Conservation (phyloP, 202 grass and related monocot genomes). For the Alloteropsis angusta region DNA sequence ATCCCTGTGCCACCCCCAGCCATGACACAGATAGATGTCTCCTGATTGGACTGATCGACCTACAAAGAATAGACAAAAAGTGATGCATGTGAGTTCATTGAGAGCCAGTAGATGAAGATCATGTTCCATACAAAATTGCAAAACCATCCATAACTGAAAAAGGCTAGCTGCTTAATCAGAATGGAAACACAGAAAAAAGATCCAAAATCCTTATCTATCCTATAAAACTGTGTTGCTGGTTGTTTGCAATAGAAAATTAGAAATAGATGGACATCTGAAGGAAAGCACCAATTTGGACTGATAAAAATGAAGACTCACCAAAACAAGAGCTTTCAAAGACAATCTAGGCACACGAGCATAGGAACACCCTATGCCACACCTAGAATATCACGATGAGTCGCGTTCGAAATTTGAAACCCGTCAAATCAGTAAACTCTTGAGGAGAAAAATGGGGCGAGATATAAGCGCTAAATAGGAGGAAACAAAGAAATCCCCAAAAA, state of each 20-base stretch:
- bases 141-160: background rate
- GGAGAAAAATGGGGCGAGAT: background rate
- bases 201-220: background rate
- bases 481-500: background rate
- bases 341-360: background rate
- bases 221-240: background rate
- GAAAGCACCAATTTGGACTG: background rate
- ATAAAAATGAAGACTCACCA: background rate
- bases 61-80: background rate
- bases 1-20: slow-evolving; percentile 58
- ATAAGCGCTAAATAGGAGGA: background rate
- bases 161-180: background rate
- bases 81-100: background rate
- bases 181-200: background rate
- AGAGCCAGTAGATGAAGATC: background rate
- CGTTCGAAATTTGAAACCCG: background rate
- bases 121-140: background rate
- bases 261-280: background rate
- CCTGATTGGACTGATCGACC: background rate
- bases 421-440: background rate
- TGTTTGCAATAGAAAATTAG: background rate
- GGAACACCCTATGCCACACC: background rate
- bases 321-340: background rate
- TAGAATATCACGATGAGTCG: background rate
- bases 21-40: slow-evolving; percentile 9